A percentile compares a stretch with the other conserved stretches of the same genome.
phyloP scores from a whole-genome alignment of 2,329 filamentous ascomycete genomes.

The Phialemoniopsis sp. region DNA sequence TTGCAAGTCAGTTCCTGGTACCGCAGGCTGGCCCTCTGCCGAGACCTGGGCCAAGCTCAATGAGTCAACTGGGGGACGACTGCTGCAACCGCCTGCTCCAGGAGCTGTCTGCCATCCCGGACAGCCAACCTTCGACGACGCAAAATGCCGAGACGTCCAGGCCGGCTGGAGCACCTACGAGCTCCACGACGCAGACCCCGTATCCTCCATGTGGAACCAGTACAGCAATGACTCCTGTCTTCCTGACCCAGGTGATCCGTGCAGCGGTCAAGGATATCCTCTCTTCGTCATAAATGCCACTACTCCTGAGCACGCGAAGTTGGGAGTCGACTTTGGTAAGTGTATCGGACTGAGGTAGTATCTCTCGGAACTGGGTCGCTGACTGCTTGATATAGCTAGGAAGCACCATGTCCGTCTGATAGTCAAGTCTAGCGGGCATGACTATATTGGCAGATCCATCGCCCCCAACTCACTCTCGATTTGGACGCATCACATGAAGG shows the following conservation, averaged over 20 bases:
- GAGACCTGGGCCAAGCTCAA: conserved; percentile 41
- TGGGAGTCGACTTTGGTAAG: conserved; percentile 36
- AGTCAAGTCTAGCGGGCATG: conserved; percentile 11
- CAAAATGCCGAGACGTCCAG: conserved; percentile 10
- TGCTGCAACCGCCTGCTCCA: conserved; percentile 37
- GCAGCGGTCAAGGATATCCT: conserved; percentile 30
- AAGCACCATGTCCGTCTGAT: conserved; percentile 9
- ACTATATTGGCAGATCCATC: conserved; percentile 31
- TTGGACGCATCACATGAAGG: conserved; percentile 39
- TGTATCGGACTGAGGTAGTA: background rate
- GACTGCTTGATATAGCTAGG: conserved; percentile 10
- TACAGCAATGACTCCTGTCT: conserved; percentile 47
- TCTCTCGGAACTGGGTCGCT: background rate
- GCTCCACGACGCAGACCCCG: conserved; percentile 30
- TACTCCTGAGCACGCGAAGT: conserved; percentile 20
- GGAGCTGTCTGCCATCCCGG: conserved; percentile 37
- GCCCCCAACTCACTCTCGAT: conserved; percentile 48
- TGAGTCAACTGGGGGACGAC: conserved; percentile 31
- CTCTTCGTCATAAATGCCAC: conserved; percentile 34
- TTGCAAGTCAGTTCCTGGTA: conserved; percentile 19
- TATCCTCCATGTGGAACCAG: conserved; percentile 31
- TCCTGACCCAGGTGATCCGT: conserved; percentile 29
- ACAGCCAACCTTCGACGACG: conserved; percentile 12
- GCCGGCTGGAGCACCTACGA: conserved; percentile 15
- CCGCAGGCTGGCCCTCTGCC: conserved; percentile 40